These are phyloP conservation scores for Daldinia sp. DNA, from an alignment of 2,329 filamentous ascomycete genomes.

Conservation along the genomic window DNA sequence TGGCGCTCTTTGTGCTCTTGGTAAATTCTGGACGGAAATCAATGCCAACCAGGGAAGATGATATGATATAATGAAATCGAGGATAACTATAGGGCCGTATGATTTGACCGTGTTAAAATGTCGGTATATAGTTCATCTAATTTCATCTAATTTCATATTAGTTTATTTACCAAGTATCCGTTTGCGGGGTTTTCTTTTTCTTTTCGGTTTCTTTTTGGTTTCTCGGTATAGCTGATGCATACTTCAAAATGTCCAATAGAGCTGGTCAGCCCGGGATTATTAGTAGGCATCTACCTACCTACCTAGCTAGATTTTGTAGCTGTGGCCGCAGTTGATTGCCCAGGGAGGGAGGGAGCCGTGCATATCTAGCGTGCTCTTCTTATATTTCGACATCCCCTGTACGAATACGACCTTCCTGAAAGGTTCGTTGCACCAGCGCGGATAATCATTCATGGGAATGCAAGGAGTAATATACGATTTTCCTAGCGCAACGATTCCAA, in stretches of 20 bases:
- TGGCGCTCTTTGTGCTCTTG: no score
- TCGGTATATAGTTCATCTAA: no score
- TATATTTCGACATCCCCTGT: constrained; percentile 20
- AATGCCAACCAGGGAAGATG: no score
- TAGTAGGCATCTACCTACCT: no score
- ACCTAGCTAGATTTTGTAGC: no score
- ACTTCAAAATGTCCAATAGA: not conserved
- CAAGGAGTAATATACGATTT: not conserved
- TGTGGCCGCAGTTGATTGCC: not conserved
- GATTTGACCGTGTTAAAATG: no score
- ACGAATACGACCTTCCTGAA: constrained; percentile 23
- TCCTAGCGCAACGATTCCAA: not conserved
- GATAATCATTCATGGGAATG: not conserved
- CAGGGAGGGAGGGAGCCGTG: not conserved
- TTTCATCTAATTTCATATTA: no score
- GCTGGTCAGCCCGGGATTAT: not conserved
- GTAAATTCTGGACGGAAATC: no score
- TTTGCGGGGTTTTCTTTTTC: no score
- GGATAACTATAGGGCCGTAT: no score
- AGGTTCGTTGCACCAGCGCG: not conserved
- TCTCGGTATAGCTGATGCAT: not conserved
- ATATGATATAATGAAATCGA: no score
- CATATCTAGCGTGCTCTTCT: constrained; percentile 15
- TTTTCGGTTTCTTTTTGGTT: not conserved
- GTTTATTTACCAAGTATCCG: no score